Evolutionary conservation across 805 yeast genomes (phyloP), one percentile per base, ranked within the genome.

Genomic region (Ascoidea asiatica): DNA sequence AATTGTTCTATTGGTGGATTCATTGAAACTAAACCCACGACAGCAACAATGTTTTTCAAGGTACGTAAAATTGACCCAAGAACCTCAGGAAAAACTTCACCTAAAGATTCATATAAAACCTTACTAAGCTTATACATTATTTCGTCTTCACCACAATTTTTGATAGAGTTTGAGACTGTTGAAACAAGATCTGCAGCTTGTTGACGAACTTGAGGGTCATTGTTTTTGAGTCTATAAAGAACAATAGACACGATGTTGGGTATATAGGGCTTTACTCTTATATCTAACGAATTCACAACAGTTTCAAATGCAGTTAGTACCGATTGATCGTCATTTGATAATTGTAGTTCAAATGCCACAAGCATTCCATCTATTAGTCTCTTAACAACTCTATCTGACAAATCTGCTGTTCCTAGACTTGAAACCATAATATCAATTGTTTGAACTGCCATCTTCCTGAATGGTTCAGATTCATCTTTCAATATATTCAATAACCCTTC

Each of bases 21-120:
- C 59, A 87, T 63, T 2, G 70, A 62, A 1, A 72, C 69, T 13
- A 79, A 66, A 6, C 82, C 83, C 39, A 81, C 69, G 18, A 72
- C 74, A 2, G 69, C 62, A 18, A 86, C 72, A 37, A 89, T 79
- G 11, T 76, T 64, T 44, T 72, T 62, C 52, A 90, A 61, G 0
- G 95, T 95, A 17, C 73, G 73, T 15, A 92, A 63, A 2, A 90
- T 72, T 0, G 96, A 83, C 0, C 95, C 97, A 40, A 92, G 65
- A 2, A 88, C 97, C 43, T 88, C 95, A 0, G 98, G 98, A 51
- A 79, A 87, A 5, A 82, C 90, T 57, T 92, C 99, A 18, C 98
- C 98, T 7, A 92, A 67, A 13, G 92, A 82, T 59, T 92, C 99
- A 58, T 82, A 87, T 33, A 92, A 64, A 15, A 89, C 79, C 19